These are phyloP conservation scores for Emydomyces testavorans DNA, from an alignment of 2,329 filamentous ascomycete species.

Conservation along the genomic window DNA sequence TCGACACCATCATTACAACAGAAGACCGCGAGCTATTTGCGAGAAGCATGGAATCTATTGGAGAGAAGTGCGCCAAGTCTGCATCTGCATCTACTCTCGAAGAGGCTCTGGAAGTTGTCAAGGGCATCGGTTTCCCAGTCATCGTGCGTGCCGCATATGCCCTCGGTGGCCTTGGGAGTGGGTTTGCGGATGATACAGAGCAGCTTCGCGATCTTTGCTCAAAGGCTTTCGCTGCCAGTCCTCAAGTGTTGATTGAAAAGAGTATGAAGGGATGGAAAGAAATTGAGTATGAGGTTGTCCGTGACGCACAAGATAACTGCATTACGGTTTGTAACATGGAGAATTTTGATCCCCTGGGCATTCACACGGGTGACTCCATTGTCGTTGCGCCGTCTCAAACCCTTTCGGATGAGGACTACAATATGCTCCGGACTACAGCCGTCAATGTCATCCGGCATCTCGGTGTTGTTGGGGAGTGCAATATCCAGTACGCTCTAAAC, in stretches of 20 bases:
- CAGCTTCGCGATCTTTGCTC: slow-evolving; percentile 80
- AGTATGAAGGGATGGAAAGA: slow-evolving; percentile 99
- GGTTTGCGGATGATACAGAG: slow-evolving; percentile 79
- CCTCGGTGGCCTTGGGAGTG: slow-evolving; percentile 85
- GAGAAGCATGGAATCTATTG: slow-evolving; percentile 95
- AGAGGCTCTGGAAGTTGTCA: slow-evolving; percentile 77
- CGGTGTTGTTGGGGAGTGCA: slow-evolving; percentile 95
- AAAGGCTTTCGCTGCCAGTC: slow-evolving; percentile 88
- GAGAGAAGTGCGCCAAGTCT: slow-evolving; percentile 95
- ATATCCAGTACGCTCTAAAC: slow-evolving; percentile 96
- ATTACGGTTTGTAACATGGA: slow-evolving; percentile 99
- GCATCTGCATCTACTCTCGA: slow-evolving; percentile 80
- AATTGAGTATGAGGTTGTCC: slow-evolving; percentile 96
- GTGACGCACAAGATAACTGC: slow-evolving; percentile 91
- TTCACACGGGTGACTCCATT: slow-evolving; percentile 96
- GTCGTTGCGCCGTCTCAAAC: slow-evolving; percentile 97
- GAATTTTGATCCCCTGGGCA: slow-evolving; percentile 96
- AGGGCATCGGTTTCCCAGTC: slow-evolving; percentile 88
- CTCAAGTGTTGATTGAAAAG: slow-evolving; percentile 90
- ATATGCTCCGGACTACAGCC: slow-evolving; percentile 94
- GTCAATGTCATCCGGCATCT: slow-evolving; percentile 96
- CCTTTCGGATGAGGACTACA: slow-evolving; percentile 93
- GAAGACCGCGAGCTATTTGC: slow-evolving; percentile 97
- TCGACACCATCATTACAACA: slow-evolving; percentile 96
- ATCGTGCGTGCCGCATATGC: slow-evolving; percentile 96